A percentile compares a stretch with the other conserved stretches of the same genome.
These are phyloP conservation scores for Peronospora farinosa DNA, from an alignment of 352 stramenopile genomes.

Conservation along the genomic window DNA sequence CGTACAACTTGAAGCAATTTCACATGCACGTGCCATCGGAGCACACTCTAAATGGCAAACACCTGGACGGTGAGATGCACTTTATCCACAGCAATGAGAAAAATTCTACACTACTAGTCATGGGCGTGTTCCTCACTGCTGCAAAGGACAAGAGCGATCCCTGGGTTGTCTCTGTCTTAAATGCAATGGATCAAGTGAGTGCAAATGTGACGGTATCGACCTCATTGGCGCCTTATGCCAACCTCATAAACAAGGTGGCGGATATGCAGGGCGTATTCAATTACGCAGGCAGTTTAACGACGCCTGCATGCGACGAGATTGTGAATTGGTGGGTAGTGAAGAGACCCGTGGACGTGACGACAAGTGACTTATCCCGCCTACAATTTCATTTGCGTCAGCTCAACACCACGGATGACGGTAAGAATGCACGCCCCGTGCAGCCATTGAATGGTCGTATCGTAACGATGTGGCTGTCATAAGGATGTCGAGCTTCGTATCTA, in stretches of 20 bases:
- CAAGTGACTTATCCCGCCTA: conserved; percentile 30
- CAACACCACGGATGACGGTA: conserved; percentile 36
- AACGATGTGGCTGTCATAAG: too few relatives aligned
- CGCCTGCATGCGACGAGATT: conserved; percentile 41
- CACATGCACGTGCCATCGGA: conserved; percentile 54
- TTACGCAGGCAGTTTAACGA: conserved; percentile 66
- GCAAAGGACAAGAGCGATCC: conserved; percentile 22
- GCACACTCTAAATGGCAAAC: conserved; percentile 47
- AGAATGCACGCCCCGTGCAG: conserved; percentile 39
- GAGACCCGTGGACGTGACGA: conserved; percentile 39
- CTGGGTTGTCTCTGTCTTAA: conserved; percentile 3
- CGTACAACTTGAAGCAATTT: conserved; percentile 32
- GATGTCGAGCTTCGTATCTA: too few relatives aligned
- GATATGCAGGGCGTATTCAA: conserved; percentile 39
- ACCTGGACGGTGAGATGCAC: conserved; percentile 47
- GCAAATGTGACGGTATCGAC: too few relatives aligned
- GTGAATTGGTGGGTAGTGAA: conserved; percentile 64
- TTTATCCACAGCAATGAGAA: conserved; percentile 48
- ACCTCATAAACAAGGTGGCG: too few relatives aligned
- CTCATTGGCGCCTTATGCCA: too few relatives aligned
- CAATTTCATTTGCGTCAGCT: conserved; percentile 24
- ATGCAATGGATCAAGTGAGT: too few relatives aligned
- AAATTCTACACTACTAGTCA: conserved; percentile 32
- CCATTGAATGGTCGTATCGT: conserved; percentile 31
- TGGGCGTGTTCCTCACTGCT: conserved; percentile 29